A percentile compares a stretch with the other conserved stretches of the same genome.
phyloP scores from a whole-genome alignment of 2,329 filamentous ascomycete genomes.

The Fusarium papillatum region DNA sequence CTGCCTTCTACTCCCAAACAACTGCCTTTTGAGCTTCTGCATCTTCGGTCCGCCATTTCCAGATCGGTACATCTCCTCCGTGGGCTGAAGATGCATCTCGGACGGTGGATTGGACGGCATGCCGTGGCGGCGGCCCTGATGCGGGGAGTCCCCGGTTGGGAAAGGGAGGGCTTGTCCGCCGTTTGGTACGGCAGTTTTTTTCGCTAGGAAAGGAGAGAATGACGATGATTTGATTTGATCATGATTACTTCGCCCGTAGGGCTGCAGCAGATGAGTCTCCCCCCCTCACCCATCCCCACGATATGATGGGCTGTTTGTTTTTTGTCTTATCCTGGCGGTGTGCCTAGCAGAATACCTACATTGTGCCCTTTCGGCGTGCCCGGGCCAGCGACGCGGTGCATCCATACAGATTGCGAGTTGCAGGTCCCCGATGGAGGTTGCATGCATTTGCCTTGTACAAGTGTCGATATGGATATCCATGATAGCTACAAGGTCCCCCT shows the following conservation, averaged over 20 bases:
- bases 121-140: slow-evolving; percentile 14
- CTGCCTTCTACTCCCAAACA: background rate
- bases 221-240: background rate
- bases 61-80: slow-evolving; percentile 32
- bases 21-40: background rate
- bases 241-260: slow-evolving; percentile 29
- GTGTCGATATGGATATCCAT: background rate
- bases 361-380: slow-evolving; percentile 35
- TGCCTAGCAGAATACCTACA: slow-evolving; percentile 31
- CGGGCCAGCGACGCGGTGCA: slow-evolving; percentile 25
- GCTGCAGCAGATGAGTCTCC: slow-evolving; percentile 34
- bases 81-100: slow-evolving; percentile 26
- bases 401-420: slow-evolving; percentile 27
- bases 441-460: slow-evolving; percentile 7
- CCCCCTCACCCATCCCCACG: background rate
- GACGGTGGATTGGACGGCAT: background rate
- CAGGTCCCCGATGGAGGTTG: slow-evolving; percentile 23
- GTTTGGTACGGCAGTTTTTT: slow-evolving; percentile 23
- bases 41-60: slow-evolving; percentile 35
- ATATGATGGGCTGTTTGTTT: slow-evolving; percentile 31
- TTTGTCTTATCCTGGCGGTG: slow-evolving; percentile 35
- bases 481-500: slow-evolving; percentile 6
- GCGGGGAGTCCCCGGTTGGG: background rate
- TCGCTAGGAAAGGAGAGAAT: background rate
- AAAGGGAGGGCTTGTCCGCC: slow-evolving; percentile 7